Evolutionary conservation across 1,284 basidiomycete species (phyloP).

Genomic region (Ceratobasidium sp.): DNA sequence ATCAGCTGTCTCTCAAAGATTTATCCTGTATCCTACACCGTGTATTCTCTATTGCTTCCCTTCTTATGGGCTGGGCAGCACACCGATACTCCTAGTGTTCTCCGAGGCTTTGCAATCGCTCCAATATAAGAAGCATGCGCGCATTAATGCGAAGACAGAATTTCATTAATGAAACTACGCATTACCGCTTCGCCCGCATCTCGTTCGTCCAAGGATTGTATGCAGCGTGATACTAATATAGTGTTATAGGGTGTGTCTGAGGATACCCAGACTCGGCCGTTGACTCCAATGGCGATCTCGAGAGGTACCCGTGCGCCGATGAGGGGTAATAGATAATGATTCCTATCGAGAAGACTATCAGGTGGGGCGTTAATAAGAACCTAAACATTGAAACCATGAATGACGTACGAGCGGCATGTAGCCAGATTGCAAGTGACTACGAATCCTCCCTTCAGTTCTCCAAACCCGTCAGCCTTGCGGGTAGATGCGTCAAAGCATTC

Average conservation of each 20-base stretch:
- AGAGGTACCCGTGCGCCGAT: slow-evolving; percentile 81
- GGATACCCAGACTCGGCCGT: slow-evolving; percentile 85
- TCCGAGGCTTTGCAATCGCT: not conserved
- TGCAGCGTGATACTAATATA: slow-evolving; percentile 76
- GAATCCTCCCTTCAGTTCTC: slow-evolving; percentile 85
- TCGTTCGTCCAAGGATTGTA: slow-evolving; percentile 72
- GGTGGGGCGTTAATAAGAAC: slow-evolving; percentile 12
- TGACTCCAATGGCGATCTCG: slow-evolving; percentile 83
- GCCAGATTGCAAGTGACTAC: slow-evolving; percentile 79
- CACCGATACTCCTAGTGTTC: not conserved
- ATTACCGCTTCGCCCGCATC: slow-evolving; percentile 42
- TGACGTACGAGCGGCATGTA: slow-evolving; percentile 81
- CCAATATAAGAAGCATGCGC: not conserved
- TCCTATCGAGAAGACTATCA: slow-evolving; percentile 76
- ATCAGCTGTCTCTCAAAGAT: not conserved
- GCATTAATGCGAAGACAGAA: slow-evolving; percentile 43
- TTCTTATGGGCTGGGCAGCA: not conserved
- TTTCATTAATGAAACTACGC: slow-evolving; percentile 45
- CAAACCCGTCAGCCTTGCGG: slow-evolving; percentile 85
- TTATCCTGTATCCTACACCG: slow-evolving; percentile 7
- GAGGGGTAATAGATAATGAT: slow-evolving; percentile 79
- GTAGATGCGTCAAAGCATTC: slow-evolving; percentile 91
- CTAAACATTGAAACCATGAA: slow-evolving; percentile 36
- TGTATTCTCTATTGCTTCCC: slow-evolving; percentile 1
- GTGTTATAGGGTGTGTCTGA: slow-evolving; percentile 76